Conservation (phyloP, 345 rosid genomes). For the Arabis hirsuta region DNA sequence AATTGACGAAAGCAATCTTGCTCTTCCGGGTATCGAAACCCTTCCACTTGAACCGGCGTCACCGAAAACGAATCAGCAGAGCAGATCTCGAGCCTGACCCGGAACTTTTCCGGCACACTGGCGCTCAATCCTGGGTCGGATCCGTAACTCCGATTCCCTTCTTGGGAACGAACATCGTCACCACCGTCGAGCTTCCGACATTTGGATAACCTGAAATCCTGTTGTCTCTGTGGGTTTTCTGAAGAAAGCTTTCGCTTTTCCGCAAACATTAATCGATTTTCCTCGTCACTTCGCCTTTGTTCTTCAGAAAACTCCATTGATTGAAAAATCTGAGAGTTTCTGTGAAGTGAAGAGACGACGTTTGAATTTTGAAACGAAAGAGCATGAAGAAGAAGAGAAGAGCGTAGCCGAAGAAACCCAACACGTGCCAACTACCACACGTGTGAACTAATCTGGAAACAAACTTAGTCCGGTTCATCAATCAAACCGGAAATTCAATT, state of each 20-base stretch:
- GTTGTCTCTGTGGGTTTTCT: constrained; percentile 35
- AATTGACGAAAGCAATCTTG: constrained; percentile 60
- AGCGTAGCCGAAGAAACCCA: constrained; percentile 6
- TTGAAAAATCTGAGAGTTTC: constrained; percentile 9
- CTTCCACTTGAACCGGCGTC: constrained; percentile 54
- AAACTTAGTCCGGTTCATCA: not conserved
- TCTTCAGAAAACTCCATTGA: constrained; percentile 63
- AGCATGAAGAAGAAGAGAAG: not conserved
- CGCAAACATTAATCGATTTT: constrained; percentile 57
- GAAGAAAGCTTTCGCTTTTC: constrained; percentile 62
- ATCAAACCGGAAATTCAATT: not conserved
- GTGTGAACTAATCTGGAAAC: not conserved
- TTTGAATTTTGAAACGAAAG: constrained; percentile 36
- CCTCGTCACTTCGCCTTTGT: constrained; percentile 63
- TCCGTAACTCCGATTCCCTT: constrained; percentile 31
- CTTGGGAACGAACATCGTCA: constrained; percentile 21
- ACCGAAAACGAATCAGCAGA: constrained; percentile 83
- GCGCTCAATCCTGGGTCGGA: constrained; percentile 29
- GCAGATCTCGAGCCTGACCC: constrained; percentile 80
- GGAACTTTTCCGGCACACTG: constrained; percentile 51
- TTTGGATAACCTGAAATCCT: constrained; percentile 55
- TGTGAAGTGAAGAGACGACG: constrained; percentile 17
- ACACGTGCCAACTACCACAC: constrained; percentile 25
- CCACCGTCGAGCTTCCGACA: constrained; percentile 61
- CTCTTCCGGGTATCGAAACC: constrained; percentile 66